Percentiles rank a stretch among this genome's conserved stretches.
Evolutionary conservation across 441 rosid genomes (phyloP).

Genomic region (Erodium texanum): DNA sequence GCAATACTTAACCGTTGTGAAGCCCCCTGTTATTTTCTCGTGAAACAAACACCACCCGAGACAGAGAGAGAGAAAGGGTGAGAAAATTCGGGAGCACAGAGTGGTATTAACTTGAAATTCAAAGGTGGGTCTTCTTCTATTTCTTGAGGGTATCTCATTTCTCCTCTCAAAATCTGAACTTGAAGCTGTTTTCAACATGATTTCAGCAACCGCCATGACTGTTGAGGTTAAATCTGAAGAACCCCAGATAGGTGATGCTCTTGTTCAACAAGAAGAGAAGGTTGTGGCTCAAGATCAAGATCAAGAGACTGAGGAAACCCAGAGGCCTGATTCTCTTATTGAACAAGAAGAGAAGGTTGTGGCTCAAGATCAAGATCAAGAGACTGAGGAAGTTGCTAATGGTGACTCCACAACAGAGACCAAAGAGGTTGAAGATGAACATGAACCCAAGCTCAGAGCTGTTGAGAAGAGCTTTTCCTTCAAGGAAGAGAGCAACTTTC

Average conservation of each 20-base stretch:
- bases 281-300: too few species aligned
- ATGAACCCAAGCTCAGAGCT: constrained; percentile 27
- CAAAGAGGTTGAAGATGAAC: constrained; percentile 10
- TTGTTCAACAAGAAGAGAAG: constrained; percentile 25
- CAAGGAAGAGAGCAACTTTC: constrained; percentile 68
- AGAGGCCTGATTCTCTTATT: too few species aligned
- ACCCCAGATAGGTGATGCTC: constrained; percentile 35
- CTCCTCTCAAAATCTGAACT: too few species aligned
- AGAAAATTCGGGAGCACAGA: too few species aligned
- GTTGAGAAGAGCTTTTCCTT: constrained; percentile 61
- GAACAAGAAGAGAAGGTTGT: too few species aligned
- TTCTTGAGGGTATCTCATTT: too few species aligned
- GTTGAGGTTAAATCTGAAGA: constrained; percentile 58
- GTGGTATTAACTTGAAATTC: too few species aligned
- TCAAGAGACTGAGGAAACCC: too few species aligned
- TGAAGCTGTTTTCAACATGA: too few species aligned
- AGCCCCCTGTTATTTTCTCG: not conserved
- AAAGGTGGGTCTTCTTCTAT: constrained; percentile 3
- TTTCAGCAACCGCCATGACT: constrained; percentile 37
- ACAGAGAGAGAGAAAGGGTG: not conserved
- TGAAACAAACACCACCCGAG: not conserved
- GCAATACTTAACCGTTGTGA: constrained; percentile 32
- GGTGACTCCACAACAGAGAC: too few species aligned
- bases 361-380: too few species aligned
- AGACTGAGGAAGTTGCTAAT: too few species aligned